These are phyloP conservation scores for Penicillium salamii DNA, from an alignment of 495 filamentous ascomycete species.

Conservation along the genomic window DNA sequence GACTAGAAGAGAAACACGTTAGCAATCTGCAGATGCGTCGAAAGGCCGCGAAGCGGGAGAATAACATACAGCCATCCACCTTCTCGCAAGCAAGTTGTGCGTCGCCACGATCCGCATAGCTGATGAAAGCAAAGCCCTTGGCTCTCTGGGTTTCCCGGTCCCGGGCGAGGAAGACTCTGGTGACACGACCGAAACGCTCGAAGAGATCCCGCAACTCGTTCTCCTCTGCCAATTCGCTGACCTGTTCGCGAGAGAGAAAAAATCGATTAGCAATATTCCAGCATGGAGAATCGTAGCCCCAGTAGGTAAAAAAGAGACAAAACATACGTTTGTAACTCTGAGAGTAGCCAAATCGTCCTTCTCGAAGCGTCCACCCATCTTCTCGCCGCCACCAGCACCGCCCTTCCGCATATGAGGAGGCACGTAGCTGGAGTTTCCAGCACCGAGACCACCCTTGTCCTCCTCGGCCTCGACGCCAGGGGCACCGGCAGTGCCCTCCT, in stretches of 20 bases:
- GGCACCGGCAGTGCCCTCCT: constrained; percentile 58
- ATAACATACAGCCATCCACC: constrained; percentile 85
- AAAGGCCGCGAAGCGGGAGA: background rate
- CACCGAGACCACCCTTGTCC: constrained; percentile 57
- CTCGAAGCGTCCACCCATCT: constrained; percentile 93
- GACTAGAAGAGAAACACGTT: constrained; percentile 42
- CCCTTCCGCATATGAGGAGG: constrained; percentile 86
- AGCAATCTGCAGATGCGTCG: constrained; percentile 11
- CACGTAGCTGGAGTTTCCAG: constrained; percentile 78
- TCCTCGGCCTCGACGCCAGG: constrained; percentile 50
- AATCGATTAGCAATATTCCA: constrained; percentile 10
- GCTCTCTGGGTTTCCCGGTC: constrained; percentile 91
- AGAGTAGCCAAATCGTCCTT: constrained; percentile 95
- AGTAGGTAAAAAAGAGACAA: background rate
- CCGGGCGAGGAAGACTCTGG: constrained; percentile 94
- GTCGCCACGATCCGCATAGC: constrained; percentile 83
- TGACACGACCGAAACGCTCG: constrained; percentile 93
- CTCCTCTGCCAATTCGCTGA: constrained; percentile 96
- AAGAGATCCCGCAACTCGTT: constrained; percentile 93
- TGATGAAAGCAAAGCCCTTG: constrained; percentile 98
- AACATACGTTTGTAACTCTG: constrained; percentile 91
- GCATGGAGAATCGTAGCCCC: constrained; percentile 1
- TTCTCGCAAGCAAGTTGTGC: constrained; percentile 91
- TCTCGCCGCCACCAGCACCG: constrained; percentile 66
- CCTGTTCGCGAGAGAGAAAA: constrained; percentile 48